These are phyloP conservation scores for Paraphoma chrysanthemicola DNA, from an alignment of 2,329 filamentous ascomycete species.

Conservation along the genomic window DNA sequence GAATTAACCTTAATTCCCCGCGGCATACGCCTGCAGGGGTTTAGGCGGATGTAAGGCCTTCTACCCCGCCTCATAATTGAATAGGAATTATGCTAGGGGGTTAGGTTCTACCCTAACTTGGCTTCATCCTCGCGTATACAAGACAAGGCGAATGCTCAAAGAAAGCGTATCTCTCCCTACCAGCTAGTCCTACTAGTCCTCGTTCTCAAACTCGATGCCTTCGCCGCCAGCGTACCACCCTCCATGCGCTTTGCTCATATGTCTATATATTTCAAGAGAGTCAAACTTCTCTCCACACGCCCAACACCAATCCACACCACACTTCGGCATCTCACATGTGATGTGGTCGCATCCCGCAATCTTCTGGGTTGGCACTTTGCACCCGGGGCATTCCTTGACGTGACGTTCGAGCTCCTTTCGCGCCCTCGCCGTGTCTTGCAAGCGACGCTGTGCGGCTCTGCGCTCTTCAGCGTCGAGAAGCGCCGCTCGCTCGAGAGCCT, in stretches of 20 bases:
- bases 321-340: conserved; percentile 37
- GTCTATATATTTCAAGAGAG: conserved; percentile 44
- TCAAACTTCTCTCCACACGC: conserved; percentile 43
- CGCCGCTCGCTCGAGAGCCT: background rate
- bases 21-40: too few relatives aligned
- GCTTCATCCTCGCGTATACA: too few relatives aligned
- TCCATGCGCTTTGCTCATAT: conserved; percentile 38
- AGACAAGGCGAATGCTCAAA: too few relatives aligned
- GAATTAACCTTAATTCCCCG: too few relatives aligned
- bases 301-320: conserved; percentile 53
- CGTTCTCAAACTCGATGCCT: background rate
- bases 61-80: too few relatives aligned
- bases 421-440: conserved; percentile 12
- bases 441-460: background rate
- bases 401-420: conserved; percentile 31
- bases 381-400: conserved; percentile 47
- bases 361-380: conserved; percentile 48
- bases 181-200: background rate
- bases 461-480: conserved; percentile 5
- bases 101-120: too few relatives aligned
- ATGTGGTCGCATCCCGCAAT: conserved; percentile 49
- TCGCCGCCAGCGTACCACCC: background rate
- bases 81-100: too few relatives aligned
- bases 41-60: too few relatives aligned
- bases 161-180: too few relatives aligned